Conservation (phyloP, 2,329 filamentous ascomycete genomes). For the Apiospora marii region DNA sequence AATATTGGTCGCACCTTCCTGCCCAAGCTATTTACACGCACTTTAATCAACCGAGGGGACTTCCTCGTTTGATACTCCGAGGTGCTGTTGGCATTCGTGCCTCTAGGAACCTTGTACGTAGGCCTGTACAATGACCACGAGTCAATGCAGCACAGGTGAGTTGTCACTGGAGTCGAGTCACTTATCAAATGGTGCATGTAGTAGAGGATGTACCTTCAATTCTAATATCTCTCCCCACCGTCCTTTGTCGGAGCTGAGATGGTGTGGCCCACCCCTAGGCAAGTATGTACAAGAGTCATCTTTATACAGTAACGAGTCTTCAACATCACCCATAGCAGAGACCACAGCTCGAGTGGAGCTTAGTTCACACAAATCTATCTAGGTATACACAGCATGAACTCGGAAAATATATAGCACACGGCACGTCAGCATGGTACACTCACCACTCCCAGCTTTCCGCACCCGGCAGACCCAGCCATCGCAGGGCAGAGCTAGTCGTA, state of each 20-base stretch:
- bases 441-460: constrained; percentile 2
- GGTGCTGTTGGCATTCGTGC: too few species aligned
- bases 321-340: background rate
- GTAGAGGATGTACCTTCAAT: too few species aligned
- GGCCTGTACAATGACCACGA: background rate
- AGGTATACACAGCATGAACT: constrained; percentile 4
- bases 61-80: background rate
- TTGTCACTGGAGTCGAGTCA: background rate
- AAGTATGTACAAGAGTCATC: background rate
- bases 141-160: background rate
- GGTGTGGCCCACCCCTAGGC: background rate
- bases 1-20: background rate
- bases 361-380: background rate
- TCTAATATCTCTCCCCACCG: too few species aligned
- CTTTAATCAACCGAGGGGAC: background rate
- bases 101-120: background rate
- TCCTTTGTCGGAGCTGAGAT: background rate
- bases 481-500: background rate
- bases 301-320: background rate
- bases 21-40: background rate
- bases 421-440: constrained; percentile 10
- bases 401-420: background rate
- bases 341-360: background rate
- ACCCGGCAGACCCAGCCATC: background rate
- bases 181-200: background rate